These are phyloP conservation scores for Floccularia luteovirens DNA, from an alignment of 768 basidiomycete genomes.

Conservation along the genomic window DNA sequence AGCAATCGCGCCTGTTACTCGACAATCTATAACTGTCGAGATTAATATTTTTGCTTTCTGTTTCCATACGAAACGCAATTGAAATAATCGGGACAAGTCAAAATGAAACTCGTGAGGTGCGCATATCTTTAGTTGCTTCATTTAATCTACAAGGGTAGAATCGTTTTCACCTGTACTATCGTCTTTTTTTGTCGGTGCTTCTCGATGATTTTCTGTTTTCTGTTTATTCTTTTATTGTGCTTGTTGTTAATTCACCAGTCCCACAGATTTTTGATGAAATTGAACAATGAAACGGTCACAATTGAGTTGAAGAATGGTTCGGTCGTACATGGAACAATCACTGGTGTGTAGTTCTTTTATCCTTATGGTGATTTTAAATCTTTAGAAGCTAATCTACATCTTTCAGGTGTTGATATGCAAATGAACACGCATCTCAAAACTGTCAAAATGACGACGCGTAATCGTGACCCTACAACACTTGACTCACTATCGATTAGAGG, in stretches of 20 bases:
- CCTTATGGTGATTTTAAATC: conserved; percentile 2
- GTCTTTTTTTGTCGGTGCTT: not conserved
- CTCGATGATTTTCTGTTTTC: not conserved
- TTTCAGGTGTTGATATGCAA: conserved; percentile 92
- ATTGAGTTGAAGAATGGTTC: conserved; percentile 98
- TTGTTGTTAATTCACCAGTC: too few relatives aligned
- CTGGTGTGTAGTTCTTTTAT: conserved; percentile 53
- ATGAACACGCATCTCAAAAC: conserved; percentile 99
- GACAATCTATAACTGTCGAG: too few relatives aligned
- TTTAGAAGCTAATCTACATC: conserved; percentile 2
- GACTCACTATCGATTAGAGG: conserved; percentile 93
- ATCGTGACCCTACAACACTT: conserved; percentile 79
- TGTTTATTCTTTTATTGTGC: not conserved
- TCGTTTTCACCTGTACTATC: not conserved
- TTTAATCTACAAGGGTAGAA: not conserved
- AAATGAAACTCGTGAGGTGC: conserved; percentile 15
- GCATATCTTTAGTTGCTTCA: not conserved
- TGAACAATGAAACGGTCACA: conserved; percentile 98
- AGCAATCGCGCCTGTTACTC: too few relatives aligned
- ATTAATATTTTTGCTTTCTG: too few relatives aligned
- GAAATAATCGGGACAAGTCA: conserved; percentile 1
- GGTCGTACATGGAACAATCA: conserved; percentile 92
- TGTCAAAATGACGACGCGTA: conserved; percentile 92
- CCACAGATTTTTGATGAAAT: conserved; percentile 97
- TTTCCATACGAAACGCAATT: too few relatives aligned